Base-by-base conservation (phyloP, 495 filamentous ascomycete genomes). In the Hypoxylon crocopeplum region DNA sequence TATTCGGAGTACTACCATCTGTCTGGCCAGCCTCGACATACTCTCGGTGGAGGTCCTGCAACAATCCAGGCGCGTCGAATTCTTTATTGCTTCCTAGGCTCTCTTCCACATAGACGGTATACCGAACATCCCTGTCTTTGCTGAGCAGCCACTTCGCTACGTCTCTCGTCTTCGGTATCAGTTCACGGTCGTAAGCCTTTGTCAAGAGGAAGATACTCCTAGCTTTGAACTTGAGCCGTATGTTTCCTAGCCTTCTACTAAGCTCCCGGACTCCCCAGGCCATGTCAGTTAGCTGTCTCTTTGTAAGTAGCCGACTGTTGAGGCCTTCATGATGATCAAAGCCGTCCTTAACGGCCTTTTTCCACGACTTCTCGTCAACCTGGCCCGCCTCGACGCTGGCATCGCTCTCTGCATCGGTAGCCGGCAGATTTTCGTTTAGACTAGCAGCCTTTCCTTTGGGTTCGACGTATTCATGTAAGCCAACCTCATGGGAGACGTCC, bases 231-330 rank as follows among this genome's bases (percentile, higher is more conserved):
- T 88, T 91, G 45, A 97, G 76, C 50, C 82, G 81, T 64, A 96
- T 84, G 70, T 83, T 88, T 36, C 88, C 87, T 47, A 98, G 79
- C 48, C 88, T 88, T 70, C 97, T 92, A 22, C 89, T 89, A 39
- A 98, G 77, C 67, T 97, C 92, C 22, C 94, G 83, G 49, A 98
- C 92, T 17, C 93, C 93, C 84, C 90, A 91, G 0, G 92, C 92
- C 94, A 98, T 96, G 57, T 98, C 94, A 1, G 87, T 89, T 27
- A 98, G 79, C 71, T 98, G 91, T 54, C 86, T 88, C 74, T 98
- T 98, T 1, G 92, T 97, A 59, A 98, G 79, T 25, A 94, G 82
- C 11, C 81, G 74, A 50, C 72, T 78, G 55, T 81, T 76, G 29
- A 72, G 45, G 7, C 63, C 70, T 15, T 73, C 69, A 5, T 51